phyloP scores from a whole-genome alignment of 768 basidiomycete genomes.

The Trametes meyenii region DNA sequence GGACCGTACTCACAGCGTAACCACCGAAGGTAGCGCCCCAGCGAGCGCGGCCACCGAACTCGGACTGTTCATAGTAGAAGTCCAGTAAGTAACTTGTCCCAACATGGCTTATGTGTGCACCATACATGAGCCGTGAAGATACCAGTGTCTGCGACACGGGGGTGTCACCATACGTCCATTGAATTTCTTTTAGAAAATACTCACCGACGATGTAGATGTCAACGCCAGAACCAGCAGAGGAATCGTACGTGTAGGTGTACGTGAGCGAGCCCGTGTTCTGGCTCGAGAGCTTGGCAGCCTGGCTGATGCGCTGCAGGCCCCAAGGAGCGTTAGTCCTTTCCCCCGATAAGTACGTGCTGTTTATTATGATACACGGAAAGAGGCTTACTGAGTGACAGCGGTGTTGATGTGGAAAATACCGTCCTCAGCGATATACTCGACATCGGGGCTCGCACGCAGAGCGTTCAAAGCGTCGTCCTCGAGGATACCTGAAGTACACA shows the following conservation, averaged over 20 bases:
- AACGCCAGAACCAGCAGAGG: constrained; percentile 38
- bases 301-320: constrained; percentile 28
- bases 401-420: constrained; percentile 19
- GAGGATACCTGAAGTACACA: constrained; percentile 18
- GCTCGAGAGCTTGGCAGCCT: constrained; percentile 13
- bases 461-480: constrained; percentile 19
- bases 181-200: neutral
- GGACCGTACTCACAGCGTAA: constrained; percentile 13
- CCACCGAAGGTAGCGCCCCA: constrained; percentile 44
- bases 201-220: constrained; percentile 48
- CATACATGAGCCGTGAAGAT: constrained; percentile 30
- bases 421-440: constrained; percentile 28
- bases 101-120: neutral
- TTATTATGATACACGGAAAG: no score
- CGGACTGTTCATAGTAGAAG: constrained; percentile 24
- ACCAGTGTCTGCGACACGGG: constrained; percentile 19
- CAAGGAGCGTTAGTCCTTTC: constrained; percentile 29
- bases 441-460: constrained; percentile 25
- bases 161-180: neutral
- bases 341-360: neutral
- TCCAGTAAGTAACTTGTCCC: neutral
- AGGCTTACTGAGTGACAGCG: constrained; percentile 19
- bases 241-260: constrained; percentile 34
- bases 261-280: constrained; percentile 15
- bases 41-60: constrained; percentile 46